These are phyloP conservation scores for Clavispora vitiphila DNA, from an alignment of 805 yeast genomes.

Conservation along the genomic window DNA sequence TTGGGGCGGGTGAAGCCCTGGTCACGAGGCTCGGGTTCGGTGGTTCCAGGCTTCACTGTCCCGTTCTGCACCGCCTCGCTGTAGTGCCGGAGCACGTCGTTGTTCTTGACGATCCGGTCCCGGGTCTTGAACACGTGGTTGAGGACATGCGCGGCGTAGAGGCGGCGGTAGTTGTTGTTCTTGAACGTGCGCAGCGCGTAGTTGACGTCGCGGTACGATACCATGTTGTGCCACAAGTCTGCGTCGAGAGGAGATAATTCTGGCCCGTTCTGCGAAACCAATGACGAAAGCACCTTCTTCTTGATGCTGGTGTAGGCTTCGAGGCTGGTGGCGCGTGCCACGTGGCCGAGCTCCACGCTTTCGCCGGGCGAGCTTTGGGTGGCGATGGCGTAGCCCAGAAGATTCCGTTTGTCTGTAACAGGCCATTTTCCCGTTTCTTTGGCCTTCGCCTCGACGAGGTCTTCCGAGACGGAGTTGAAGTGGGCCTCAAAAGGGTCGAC, in stretches of 20 bases:
- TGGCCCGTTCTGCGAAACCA: conserved; percentile 11
- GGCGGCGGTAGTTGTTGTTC: conserved; percentile 52
- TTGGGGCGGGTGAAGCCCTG: conserved; percentile 96
- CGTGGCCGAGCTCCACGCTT: conserved; percentile 9
- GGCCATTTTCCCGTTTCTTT: conserved; percentile 27
- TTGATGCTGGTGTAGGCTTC: conserved; percentile 17
- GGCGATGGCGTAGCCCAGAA: conserved; percentile 24
- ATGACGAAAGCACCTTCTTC: conserved; percentile 23
- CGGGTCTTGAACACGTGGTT: conserved; percentile 86
- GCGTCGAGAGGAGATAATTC: conserved; percentile 37
- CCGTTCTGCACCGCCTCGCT: conserved; percentile 36
- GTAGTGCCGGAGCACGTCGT: conserved; percentile 45
- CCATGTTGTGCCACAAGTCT: conserved; percentile 56
- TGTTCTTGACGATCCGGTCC: conserved; percentile 77
- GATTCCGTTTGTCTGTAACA: conserved; percentile 13
- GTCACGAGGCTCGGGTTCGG: conserved; percentile 68
- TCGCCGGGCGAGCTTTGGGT: conserved; percentile 32
- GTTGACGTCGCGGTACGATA: conserved; percentile 67
- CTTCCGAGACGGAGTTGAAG: conserved; percentile 51
- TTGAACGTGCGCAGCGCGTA: conserved; percentile 50
- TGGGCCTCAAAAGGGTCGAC: conserved; percentile 76
- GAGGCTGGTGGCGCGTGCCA: conserved; percentile 12
- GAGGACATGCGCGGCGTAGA: conserved; percentile 65
- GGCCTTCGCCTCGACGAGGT: conserved; percentile 24
- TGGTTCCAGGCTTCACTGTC: conserved; percentile 27